These are phyloP conservation scores for Globisporangium cederbergense DNA, from an alignment of 352 stramenopile species.

Conservation along the genomic window DNA sequence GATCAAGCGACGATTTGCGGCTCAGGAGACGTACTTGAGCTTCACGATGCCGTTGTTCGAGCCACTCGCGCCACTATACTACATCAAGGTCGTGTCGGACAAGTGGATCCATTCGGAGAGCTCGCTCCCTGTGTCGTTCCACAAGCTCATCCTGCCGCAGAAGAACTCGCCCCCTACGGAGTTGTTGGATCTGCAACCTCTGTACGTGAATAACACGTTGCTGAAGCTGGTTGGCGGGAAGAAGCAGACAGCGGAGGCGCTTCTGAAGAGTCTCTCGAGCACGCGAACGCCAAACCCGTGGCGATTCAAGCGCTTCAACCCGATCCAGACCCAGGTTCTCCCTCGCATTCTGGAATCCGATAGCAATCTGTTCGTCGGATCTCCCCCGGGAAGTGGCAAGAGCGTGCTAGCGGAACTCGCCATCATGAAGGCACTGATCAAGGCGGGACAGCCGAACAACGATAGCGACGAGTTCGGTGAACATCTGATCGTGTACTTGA, in stretches of 20 bases:
- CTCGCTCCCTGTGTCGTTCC: slow-evolving; percentile 97
- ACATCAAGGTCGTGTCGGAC: slow-evolving; percentile 97
- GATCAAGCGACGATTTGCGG: slow-evolving; percentile 87
- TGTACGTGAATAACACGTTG: slow-evolving; percentile 88
- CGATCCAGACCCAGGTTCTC: slow-evolving; percentile 98
- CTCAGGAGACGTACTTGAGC: slow-evolving; percentile 78
- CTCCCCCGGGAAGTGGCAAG: slow-evolving; percentile 94
- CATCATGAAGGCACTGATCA: slow-evolving; percentile 90
- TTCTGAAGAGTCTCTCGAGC: slow-evolving; percentile 46
- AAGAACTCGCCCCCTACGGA: slow-evolving; percentile 98
- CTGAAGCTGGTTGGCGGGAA: slow-evolving; percentile 67
- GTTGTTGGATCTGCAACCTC: slow-evolving; percentile 96
- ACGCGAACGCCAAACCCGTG: slow-evolving; percentile 44
- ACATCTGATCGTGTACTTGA: slow-evolving; percentile 92
- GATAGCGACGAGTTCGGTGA: slow-evolving; percentile 63
- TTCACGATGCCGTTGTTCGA: slow-evolving; percentile 98
- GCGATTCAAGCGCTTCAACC: slow-evolving; percentile 95
- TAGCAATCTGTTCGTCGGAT: slow-evolving; percentile 94
- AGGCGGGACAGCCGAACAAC: slow-evolving; percentile 46
- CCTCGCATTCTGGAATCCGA: slow-evolving; percentile 95
- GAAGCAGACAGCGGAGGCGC: slow-evolving; percentile 49
- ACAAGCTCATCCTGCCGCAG: slow-evolving; percentile 98
- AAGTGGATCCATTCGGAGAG: slow-evolving; percentile 98
- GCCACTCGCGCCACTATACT: slow-evolving; percentile 97
- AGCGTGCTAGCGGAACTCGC: slow-evolving; percentile 93